These are phyloP conservation scores for Paramyrothecium roridum DNA, from an alignment of 2,329 filamentous ascomycete genomes.

Conservation along the genomic window DNA sequence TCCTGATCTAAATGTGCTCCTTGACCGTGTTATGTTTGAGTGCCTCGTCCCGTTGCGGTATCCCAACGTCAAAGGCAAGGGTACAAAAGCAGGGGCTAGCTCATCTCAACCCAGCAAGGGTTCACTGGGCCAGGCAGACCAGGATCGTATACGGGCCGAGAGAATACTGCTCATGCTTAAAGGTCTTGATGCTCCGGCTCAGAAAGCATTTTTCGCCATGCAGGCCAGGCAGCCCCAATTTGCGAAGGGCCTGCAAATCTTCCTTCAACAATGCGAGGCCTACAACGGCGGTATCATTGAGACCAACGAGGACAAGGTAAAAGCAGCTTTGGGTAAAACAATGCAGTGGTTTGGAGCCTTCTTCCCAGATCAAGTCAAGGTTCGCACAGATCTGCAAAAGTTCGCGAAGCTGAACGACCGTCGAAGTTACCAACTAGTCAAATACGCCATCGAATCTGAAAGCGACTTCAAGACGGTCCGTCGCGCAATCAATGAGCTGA, in stretches of 20 bases:
- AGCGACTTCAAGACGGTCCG: constrained; percentile 90
- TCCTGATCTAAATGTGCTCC: constrained; percentile 74
- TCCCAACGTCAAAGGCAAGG: constrained; percentile 62
- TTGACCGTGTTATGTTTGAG: constrained; percentile 84
- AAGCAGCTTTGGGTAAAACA: constrained; percentile 67
- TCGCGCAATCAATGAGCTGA: constrained; percentile 86
- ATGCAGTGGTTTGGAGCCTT: constrained; percentile 71
- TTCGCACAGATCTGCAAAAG: constrained; percentile 76
- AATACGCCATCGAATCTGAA: constrained; percentile 78
- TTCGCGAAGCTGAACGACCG: constrained; percentile 91
- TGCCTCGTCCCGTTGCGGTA: constrained; percentile 86
- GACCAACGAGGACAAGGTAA: constrained; percentile 65
- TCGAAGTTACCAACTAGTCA: constrained; percentile 83
- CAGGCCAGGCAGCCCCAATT: constrained; percentile 75
- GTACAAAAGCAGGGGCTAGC: constrained; percentile 59
- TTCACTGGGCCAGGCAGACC: constrained; percentile 51
- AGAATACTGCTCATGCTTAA: constrained; percentile 80
- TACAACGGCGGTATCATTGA: constrained; percentile 86
- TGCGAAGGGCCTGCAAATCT: constrained; percentile 69
- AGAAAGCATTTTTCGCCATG: constrained; percentile 84
- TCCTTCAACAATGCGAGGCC: constrained; percentile 79
- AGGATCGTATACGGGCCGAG: constrained; percentile 77
- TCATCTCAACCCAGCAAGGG: constrained; percentile 38
- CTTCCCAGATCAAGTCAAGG: constrained; percentile 71
- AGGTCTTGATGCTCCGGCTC: constrained; percentile 72